phyloP scores from a whole-genome alignment of 345 rosid genomes.

The Barbarea vulgaris region DNA sequence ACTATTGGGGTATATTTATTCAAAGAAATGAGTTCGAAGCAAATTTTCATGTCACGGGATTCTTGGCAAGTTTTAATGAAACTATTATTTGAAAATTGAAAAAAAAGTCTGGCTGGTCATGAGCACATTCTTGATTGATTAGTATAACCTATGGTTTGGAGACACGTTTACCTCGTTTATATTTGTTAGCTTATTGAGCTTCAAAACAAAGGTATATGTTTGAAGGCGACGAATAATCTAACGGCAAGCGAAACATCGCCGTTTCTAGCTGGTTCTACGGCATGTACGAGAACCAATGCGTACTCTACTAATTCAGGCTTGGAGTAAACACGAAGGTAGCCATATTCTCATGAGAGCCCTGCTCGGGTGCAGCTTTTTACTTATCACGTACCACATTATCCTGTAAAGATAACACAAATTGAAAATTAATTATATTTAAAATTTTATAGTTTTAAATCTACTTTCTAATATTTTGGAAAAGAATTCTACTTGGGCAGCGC shows the following conservation, averaged over 20 bases:
- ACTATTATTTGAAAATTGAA: background rate
- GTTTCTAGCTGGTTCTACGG: background rate
- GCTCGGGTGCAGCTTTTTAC: background rate
- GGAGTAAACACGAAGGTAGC: slow-evolving; percentile 4
- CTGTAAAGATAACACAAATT: background rate
- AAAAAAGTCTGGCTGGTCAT: background rate
- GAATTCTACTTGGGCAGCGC: background rate
- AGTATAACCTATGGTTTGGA: slow-evolving; percentile 2
- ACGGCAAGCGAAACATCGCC: slow-evolving; percentile 24
- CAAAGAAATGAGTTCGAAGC: background rate
- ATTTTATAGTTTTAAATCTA: background rate
- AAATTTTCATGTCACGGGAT: slow-evolving; percentile 22
- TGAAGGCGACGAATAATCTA: slow-evolving; percentile 34
- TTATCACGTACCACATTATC: background rate
- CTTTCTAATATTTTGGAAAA: background rate
- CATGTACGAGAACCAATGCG: slow-evolving; percentile 21
- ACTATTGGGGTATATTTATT: background rate
- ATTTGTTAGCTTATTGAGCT: background rate
- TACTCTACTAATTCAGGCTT: slow-evolving; percentile 14
- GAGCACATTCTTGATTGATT: background rate
- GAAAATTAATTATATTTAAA: background rate
- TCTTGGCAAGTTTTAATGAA: slow-evolving; percentile 21
- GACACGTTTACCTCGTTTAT: background rate
- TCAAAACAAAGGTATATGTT: slow-evolving; percentile 13
- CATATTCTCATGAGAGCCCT: background rate